Evolutionary conservation across 306 rosid genomes (phyloP), one percentile per base, ranked within the genome.

Genomic region (Quercus aquifolioides): DNA sequence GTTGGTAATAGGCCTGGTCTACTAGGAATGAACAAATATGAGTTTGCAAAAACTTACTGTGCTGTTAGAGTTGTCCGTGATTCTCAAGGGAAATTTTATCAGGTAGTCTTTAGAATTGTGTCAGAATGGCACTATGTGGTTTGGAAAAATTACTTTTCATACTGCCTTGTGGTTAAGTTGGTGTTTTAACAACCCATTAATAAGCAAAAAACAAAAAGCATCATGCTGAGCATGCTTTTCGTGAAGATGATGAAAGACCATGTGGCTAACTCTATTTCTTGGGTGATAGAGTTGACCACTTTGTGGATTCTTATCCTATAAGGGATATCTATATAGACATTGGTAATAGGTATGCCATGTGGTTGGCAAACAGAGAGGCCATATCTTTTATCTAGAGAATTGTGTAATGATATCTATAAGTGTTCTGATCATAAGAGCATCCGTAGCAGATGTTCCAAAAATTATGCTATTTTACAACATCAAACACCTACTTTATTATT

Each of bases 21-120:
- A 88, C 82, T 94, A 75, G 99, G 99, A 73, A 83, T 78, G 86
- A 85, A 82, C 81, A 94, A 94, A 78, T 88, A 85, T 52, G 90
- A 89, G 59, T 94, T 92, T 82, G 99, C 94, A 20, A 88, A 91
- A 87, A 91, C 90, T 79, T 94, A 94, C 82, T 94, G 99, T 60
- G 94, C 86, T 58, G 81, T 78, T 78, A 88, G 90, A 87, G 82
- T 73, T 86, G 59, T 84, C 59, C 80, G 76, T 51, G 90, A 90
- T 52, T 49, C 52, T 78, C 91, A 86, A 71, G 97, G 99, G 73
- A 94, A 89, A 78, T 38, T 78, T 76, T 92, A 83, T 92, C 84
- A 88, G 95, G 98, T 94, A 87, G 79, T 85, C 51, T 38, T 49
- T 56, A 21, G 62, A 62, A 41, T 73, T 52, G 73, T 77, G 49